These are phyloP conservation scores for Lachnellula suecica DNA, from an alignment of 2,329 filamentous ascomycete genomes.

Conservation along the genomic window DNA sequence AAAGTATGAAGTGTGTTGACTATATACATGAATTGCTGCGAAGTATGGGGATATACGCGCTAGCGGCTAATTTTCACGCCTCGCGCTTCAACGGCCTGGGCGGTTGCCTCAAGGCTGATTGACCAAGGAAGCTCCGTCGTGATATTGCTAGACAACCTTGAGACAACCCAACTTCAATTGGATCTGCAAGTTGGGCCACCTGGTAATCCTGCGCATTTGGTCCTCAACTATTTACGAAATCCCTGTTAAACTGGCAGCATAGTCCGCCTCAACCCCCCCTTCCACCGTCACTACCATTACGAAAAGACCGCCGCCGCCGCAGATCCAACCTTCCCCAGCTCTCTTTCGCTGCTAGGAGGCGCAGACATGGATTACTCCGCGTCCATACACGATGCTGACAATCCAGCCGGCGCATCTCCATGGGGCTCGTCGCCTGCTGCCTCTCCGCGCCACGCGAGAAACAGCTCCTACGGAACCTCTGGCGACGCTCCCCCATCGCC, in stretches of 20 bases:
- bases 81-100: slow-evolving; percentile 9
- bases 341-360: slow-evolving; percentile 9
- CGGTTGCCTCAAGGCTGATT: slow-evolving; percentile 8
- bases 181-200: neutral
- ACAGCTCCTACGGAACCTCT: slow-evolving; percentile 25
- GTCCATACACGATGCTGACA: slow-evolving; percentile 55
- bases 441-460: slow-evolving; percentile 30
- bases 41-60: too few relatives aligned
- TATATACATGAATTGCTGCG: too few relatives aligned
- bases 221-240: neutral
- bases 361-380: slow-evolving; percentile 64
- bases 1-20: neutral
- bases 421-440: slow-evolving; percentile 47
- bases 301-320: neutral
- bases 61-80: slow-evolving; percentile 13
- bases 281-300: neutral
- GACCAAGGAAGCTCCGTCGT: neutral
- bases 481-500: slow-evolving; percentile 29
- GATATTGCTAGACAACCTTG: too few relatives aligned
- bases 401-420: slow-evolving; percentile 58
- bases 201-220: neutral
- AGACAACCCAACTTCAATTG: neutral
- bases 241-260: neutral
- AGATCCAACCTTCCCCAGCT: neutral
- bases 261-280: neutral